A percentile compares a stretch with the other conserved stretches of the same genome.
phyloP scores from a whole-genome alignment of 140 eudicot species.

The Artemisia princeps region DNA sequence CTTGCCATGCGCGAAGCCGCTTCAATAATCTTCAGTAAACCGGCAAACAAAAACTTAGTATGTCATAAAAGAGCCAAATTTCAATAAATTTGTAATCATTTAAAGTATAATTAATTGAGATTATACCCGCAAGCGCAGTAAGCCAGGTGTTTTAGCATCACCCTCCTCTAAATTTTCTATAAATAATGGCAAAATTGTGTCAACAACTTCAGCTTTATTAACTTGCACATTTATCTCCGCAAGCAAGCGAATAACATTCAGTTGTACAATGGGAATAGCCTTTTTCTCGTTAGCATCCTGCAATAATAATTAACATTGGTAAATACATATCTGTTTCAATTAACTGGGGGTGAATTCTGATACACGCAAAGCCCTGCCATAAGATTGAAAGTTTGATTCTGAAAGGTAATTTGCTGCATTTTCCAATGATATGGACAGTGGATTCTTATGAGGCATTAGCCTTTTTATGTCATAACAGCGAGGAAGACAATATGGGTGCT shows the following conservation, averaged over 20 bases:
- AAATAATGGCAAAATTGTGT: constrained; percentile 75
- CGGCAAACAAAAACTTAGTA: constrained; percentile 40
- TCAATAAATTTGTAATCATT: background rate
- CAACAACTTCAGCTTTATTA: constrained; percentile 84
- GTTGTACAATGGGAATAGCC: constrained; percentile 58
- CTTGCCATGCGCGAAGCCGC: constrained; percentile 98
- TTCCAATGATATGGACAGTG: too few relatives aligned
- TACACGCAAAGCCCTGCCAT: background rate
- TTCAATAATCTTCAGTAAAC: constrained; percentile 85
- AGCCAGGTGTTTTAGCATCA: constrained; percentile 87
- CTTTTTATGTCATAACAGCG: too few relatives aligned
- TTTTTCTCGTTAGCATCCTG: constrained; percentile 70
- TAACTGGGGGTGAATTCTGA: background rate
- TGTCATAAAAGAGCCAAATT: background rate
- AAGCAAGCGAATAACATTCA: constrained; percentile 71
- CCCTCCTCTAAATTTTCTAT: constrained; percentile 94
- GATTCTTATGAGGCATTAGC: too few relatives aligned
- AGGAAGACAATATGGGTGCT: too few relatives aligned
- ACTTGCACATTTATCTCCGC: constrained; percentile 74
- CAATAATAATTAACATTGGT: constrained; percentile 13
- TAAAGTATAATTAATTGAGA: background rate
- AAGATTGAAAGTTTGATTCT: background rate
- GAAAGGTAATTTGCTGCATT: too few relatives aligned
- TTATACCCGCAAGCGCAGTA: constrained; percentile 77
- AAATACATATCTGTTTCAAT: constrained; percentile 11